Conservation (phyloP, 495 filamentous ascomycete species). For the Podospora fimiseda region DNA sequence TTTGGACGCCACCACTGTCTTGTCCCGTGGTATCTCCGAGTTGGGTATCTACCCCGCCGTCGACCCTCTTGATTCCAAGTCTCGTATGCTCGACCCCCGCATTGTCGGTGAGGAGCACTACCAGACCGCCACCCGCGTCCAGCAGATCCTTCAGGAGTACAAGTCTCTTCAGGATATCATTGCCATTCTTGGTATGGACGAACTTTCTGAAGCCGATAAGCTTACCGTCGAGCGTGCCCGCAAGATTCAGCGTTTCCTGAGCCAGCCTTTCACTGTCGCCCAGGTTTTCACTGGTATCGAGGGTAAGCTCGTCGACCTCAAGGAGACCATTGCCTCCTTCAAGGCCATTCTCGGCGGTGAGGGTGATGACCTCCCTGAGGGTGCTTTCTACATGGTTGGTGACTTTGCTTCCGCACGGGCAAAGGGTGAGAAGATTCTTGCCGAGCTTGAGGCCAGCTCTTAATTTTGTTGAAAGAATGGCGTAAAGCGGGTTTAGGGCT, state of each 20-base stretch:
- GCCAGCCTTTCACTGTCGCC: slow-evolving; percentile 97
- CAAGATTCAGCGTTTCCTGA: slow-evolving; percentile 99
- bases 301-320: slow-evolving; percentile 92
- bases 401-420: slow-evolving; percentile 85
- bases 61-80: slow-evolving; percentile 99
- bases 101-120: slow-evolving; percentile 98
- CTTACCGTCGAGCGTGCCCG: slow-evolving; percentile 99
- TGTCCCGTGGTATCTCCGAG: slow-evolving; percentile 99
- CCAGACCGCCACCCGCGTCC: slow-evolving; percentile 84
- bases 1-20: slow-evolving; percentile 99
- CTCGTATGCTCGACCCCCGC: slow-evolving; percentile 98
- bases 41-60: slow-evolving; percentile 99
- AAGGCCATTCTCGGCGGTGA: slow-evolving; percentile 95
- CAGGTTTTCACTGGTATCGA: slow-evolving; percentile 99
- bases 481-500: slow-evolving; percentile 17
- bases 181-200: slow-evolving; percentile 99
- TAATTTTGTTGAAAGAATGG: slow-evolving; percentile 47
- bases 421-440: slow-evolving; percentile 99
- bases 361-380: slow-evolving; percentile 91
- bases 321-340: slow-evolving; percentile 96
- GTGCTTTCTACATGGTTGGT: slow-evolving; percentile 98
- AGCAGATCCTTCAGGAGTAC: slow-evolving; percentile 99
- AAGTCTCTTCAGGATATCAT: slow-evolving; percentile 99
- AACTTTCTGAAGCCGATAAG: slow-evolving; percentile 97
- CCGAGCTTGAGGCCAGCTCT: slow-evolving; percentile 71